These are phyloP conservation scores for Candida parachauliodes DNA, from an alignment of 805 yeast species.

Conservation along the genomic window DNA sequence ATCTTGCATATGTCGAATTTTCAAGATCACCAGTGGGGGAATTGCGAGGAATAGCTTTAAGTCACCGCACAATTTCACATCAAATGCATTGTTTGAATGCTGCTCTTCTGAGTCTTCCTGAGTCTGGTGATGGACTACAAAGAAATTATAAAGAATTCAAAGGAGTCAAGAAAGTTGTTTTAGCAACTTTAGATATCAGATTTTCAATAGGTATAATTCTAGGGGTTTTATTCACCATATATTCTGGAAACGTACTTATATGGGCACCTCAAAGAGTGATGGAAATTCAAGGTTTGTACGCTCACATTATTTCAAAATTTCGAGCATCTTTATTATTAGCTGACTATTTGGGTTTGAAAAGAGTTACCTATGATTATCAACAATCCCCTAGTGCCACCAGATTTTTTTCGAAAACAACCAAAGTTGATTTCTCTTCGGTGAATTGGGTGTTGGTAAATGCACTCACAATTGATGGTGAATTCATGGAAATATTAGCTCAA, in stretches of 20 bases:
- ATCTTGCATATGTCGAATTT: slow-evolving; percentile 90
- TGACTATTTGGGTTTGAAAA: slow-evolving; percentile 84
- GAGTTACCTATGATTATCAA: slow-evolving; percentile 90
- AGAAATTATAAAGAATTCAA: slow-evolving; percentile 30
- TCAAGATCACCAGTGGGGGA: slow-evolving; percentile 89
- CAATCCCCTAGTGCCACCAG: slow-evolving; percentile 82
- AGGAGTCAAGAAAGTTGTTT: slow-evolving; percentile 49
- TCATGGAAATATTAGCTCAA: slow-evolving; percentile 81
- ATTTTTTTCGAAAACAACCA: slow-evolving; percentile 68
- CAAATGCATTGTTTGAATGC: slow-evolving; percentile 78
- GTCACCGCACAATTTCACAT: slow-evolving; percentile 82
- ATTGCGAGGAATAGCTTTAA: slow-evolving; percentile 86
- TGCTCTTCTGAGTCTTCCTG: slow-evolving; percentile 64
- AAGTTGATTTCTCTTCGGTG: slow-evolving; percentile 74
- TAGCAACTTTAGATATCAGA: slow-evolving; percentile 41
- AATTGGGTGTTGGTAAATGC: slow-evolving; percentile 91
- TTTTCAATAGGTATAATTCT: slow-evolving; percentile 79
- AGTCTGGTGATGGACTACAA: slow-evolving; percentile 52
- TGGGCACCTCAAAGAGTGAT: slow-evolving; percentile 76
- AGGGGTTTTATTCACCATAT: slow-evolving; percentile 77
- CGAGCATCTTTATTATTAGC: slow-evolving; percentile 73
- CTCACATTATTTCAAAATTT: slow-evolving; percentile 68
- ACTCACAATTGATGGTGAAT: slow-evolving; percentile 87
- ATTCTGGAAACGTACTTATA: slow-evolving; percentile 75
- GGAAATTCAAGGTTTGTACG: slow-evolving; percentile 82